Evolutionary conservation across 805 yeast species (phyloP), one percentile per base, ranked within the genome.

Genomic region (Pichia manshurica): DNA sequence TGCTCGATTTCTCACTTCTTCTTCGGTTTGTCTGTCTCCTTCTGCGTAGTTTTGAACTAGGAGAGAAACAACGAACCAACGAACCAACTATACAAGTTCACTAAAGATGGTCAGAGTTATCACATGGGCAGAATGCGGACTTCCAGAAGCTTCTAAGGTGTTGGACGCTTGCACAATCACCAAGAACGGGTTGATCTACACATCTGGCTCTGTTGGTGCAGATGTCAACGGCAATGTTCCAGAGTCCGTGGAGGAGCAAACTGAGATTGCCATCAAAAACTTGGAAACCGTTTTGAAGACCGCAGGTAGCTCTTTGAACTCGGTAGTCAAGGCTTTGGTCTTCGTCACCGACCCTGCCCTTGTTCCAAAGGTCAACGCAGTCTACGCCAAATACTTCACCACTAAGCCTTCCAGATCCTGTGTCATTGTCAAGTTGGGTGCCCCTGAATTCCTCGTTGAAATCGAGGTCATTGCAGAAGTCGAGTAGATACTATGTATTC

Each of bases 371-470:
- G 68, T 77, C 49, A 77, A 77, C 62, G 61, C 66, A 39, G 66
- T 76, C 29, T 77, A 76, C 53, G 68, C 64, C n/a, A 66, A 69
- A 49, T 66, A 71, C 56, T 77, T 77, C 64, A 66, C 70, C 0
- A 67, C 65, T 34, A 66, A 67, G 49, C 81, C 81, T 16, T 77
- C 79, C 6, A 69, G 82, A 64, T 68, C 74, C 43, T 73, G 78
- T 56, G 65, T 75, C 28, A 67, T 77, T 46, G 77, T 71, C 35
- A 69, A 67, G 10, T 75, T 77, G 58, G 73, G 73, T 53, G 70
- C 70, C 57, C 67, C 73, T 9, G 55, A 64, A 19, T 51, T 75
- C 41, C 68, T 71, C 48, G 77, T 77, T 45, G 82, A 77, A 56
- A 58, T 76, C 47, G 81, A 77, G 54, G 68, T 71, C 39, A 61